Base-by-base conservation (phyloP, 257 asterid genomes). In the Solanum ossicruentum region DNA sequence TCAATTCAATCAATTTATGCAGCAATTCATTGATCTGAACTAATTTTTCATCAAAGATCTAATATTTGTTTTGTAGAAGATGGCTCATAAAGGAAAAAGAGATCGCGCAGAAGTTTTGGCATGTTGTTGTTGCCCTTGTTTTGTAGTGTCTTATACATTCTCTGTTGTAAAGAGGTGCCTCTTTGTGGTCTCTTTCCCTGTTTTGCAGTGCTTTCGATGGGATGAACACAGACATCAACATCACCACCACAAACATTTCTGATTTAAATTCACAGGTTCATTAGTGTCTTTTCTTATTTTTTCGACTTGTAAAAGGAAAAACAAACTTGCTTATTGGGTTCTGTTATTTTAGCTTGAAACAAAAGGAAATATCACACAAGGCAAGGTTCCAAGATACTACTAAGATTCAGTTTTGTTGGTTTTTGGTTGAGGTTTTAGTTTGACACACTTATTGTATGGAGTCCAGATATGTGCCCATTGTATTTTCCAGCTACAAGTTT, bases 221-320 rank as follows among this genome's bases (percentile, higher is more conserved):
- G 97, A 92, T 86, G 93, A 91, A n/a, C 90, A 82, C 49, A 69
- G 93, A 43, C 97, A 93, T 80, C 94, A 88, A 56, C 93, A 89
- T 65, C 93, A 92, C 57, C 90, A 80, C 67, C 93, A 89, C 86
- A 86, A 71, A 70, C 95, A 89, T 84, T 90, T 89, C 61, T 58
- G 10, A 26, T 67, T 67, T 49, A 55, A 81, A 81, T 12, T 45
- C 60, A 49, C 8, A 47, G 43, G 13, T 75, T 75, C 81, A 49
- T 49, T 75, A 49, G 21, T 47, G 56, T 71, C 11, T 2, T 26
- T n/a, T n/a, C n/a, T n/a, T n/a, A n/a, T n/a, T 17, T 52, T 80
- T 80, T n/a, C 49, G 18, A 32, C 73, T 41, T 63, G 41, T 26
- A 21, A 12, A 12, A 23, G 63, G 10, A 61, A 10, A 16, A 57